Evolutionary conservation across 345 rosid species (phyloP).

Genomic region (Erucastrum elatum): DNA sequence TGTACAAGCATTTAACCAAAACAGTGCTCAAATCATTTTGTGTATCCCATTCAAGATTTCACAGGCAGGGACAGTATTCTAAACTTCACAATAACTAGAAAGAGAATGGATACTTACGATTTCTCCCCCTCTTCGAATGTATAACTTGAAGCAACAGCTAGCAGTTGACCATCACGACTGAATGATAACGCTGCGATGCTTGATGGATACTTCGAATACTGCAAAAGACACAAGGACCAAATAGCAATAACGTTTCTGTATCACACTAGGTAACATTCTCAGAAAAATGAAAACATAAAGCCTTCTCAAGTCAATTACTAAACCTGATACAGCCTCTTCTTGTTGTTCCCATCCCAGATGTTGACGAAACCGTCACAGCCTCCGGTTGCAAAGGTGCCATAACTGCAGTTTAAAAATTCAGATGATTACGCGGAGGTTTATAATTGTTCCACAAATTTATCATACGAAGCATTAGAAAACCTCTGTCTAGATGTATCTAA

Average conservation of each 20-base stretch:
- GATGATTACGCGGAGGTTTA: slow-evolving; percentile 4
- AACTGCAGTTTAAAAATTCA: slow-evolving; percentile 49
- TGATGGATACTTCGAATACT: slow-evolving; percentile 93
- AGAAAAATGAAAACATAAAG: slow-evolving; percentile 2
- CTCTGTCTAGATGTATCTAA: neutral
- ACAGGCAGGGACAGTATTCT: neutral
- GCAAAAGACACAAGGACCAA: slow-evolving; percentile 33
- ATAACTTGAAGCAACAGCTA: slow-evolving; percentile 98
- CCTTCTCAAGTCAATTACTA: neutral
- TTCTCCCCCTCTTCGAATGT: slow-evolving; percentile 97
- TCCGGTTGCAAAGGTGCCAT: slow-evolving; percentile 99
- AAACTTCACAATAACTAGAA: neutral
- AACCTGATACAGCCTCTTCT: slow-evolving; percentile 98
- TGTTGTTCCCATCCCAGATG: slow-evolving; percentile 98
- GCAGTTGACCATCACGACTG: slow-evolving; percentile 90
- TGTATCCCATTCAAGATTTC: neutral
- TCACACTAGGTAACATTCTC: slow-evolving; percentile 1
- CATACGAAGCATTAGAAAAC: neutral
- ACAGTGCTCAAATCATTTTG: neutral
- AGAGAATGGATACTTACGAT: slow-evolving; percentile 50
- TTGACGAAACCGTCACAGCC: slow-evolving; percentile 98
- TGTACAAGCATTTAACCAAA: slow-evolving; percentile 1
- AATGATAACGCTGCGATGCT: slow-evolving; percentile 92
- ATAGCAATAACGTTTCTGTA: neutral
- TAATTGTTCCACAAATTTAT: neutral